Conservation (phyloP, 306 rosid species). For the Comarum palustre region DNA sequence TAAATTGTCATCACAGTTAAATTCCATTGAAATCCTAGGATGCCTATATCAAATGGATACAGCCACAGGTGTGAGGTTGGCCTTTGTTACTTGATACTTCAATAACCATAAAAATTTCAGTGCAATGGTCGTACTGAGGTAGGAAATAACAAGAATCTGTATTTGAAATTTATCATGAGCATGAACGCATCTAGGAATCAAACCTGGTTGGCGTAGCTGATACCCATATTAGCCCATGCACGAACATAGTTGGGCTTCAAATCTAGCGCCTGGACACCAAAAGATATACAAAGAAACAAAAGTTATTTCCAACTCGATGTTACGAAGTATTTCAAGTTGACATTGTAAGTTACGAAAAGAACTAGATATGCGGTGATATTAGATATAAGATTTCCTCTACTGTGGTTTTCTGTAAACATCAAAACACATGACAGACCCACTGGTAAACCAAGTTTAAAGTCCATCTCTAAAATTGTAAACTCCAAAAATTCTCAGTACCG, state of each 20-base stretch:
- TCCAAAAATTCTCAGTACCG: background rate
- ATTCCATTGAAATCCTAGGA: background rate
- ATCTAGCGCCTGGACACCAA: conserved; percentile 73
- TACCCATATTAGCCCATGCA: conserved; percentile 99
- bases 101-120: background rate
- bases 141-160: conserved; percentile 6
- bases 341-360: background rate
- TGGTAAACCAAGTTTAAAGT: background rate
- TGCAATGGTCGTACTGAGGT: background rate
- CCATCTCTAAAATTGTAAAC: background rate
- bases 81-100: too few relatives aligned
- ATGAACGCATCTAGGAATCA: conserved; percentile 16
- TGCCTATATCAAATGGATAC: background rate
- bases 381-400: background rate
- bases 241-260: conserved; percentile 98
- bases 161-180: conserved; percentile 12
- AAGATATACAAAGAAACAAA: conserved; percentile 1
- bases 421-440: background rate
- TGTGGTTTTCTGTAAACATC: background rate
- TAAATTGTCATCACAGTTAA: background rate
- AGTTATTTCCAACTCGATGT: conserved; percentile 16
- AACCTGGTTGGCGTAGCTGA: conserved; percentile 98
- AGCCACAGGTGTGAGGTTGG: background rate
- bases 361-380: background rate
- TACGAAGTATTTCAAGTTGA: background rate